Conservation (phyloP, 192 early-diverging fungal species). For the Spizellomyces punctatus region DNA sequence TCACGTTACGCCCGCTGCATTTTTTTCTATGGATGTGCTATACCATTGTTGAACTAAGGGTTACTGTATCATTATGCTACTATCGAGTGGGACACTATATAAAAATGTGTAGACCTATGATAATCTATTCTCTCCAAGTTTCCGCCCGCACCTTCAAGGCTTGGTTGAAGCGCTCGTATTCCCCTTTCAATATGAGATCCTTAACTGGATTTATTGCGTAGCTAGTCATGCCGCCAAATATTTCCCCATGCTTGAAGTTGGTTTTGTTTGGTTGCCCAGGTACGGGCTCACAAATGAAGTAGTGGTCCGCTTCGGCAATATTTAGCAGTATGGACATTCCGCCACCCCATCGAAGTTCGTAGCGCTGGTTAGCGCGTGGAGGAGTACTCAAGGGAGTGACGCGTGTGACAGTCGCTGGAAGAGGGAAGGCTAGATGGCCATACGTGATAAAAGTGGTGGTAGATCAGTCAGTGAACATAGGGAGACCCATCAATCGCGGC, state of each 20-base stretch:
- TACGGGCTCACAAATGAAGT: not conserved
- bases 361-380: not conserved
- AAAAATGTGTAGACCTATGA: no score
- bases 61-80: no score
- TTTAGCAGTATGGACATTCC: not conserved
- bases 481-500: not conserved
- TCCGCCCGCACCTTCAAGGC: slow-evolving; percentile 2
- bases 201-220: not conserved
- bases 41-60: no score
- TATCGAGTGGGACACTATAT: not conserved
- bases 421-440: not conserved
- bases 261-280: slow-evolving; percentile 2
- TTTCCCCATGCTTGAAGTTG: not conserved
- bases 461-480: not conserved
- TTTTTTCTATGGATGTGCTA: no score
- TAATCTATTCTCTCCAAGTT: not conserved
- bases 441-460: not conserved
- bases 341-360: not conserved
- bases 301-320: not conserved
- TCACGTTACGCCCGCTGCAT: no score
- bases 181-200: not conserved
- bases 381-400: not conserved
- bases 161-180: not conserved
- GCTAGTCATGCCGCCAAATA: not conserved
- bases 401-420: not conserved